Percentiles rank a stretch among this genome's conserved stretches.
These are phyloP conservation scores for Neurospora cerealis DNA, from an alignment of 495 filamentous ascomycete genomes.

Conservation along the genomic window DNA sequence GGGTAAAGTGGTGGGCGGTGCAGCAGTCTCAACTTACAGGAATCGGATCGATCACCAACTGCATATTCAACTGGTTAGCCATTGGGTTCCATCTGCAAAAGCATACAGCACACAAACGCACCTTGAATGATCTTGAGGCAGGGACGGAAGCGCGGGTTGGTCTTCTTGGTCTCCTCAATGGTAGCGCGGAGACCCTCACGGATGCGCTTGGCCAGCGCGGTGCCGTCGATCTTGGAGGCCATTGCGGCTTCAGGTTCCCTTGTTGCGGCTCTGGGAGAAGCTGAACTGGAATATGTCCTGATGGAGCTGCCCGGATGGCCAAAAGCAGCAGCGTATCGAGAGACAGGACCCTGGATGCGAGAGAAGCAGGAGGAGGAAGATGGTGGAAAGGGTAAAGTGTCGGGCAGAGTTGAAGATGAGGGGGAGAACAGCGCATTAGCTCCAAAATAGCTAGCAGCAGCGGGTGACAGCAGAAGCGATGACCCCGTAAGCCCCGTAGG, in stretches of 20 bases:
- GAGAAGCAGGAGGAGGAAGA: neutral
- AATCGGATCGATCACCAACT: slow-evolving; percentile 89
- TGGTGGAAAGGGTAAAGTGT: neutral
- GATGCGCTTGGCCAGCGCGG: slow-evolving; percentile 82
- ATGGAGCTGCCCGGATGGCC: neutral
- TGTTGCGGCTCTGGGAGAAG: slow-evolving; percentile 45
- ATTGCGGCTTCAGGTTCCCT: slow-evolving; percentile 50
- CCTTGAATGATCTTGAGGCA: slow-evolving; percentile 89
- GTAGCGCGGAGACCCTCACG: slow-evolving; percentile 66
- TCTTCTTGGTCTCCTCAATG: slow-evolving; percentile 69
- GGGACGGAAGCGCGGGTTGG: slow-evolving; percentile 78
- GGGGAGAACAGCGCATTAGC: neutral
- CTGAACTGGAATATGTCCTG: slow-evolving; percentile 31
- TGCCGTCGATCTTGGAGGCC: slow-evolving; percentile 90
- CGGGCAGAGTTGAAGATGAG: neutral
- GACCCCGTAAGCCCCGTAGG: neutral
- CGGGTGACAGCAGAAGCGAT: neutral
- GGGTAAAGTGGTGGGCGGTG: slow-evolving; percentile 1
- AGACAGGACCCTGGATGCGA: neutral
- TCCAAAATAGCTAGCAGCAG: neutral
- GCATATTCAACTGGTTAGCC: slow-evolving; percentile 8
- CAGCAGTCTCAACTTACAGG: slow-evolving; percentile 49
- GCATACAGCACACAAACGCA: slow-evolving; percentile 28
- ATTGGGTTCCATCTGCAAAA: neutral
- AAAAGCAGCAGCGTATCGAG: neutral